Evolutionary conservation across 805 yeast genomes (phyloP).

Genomic region (Ascoidea rubescens): DNA sequence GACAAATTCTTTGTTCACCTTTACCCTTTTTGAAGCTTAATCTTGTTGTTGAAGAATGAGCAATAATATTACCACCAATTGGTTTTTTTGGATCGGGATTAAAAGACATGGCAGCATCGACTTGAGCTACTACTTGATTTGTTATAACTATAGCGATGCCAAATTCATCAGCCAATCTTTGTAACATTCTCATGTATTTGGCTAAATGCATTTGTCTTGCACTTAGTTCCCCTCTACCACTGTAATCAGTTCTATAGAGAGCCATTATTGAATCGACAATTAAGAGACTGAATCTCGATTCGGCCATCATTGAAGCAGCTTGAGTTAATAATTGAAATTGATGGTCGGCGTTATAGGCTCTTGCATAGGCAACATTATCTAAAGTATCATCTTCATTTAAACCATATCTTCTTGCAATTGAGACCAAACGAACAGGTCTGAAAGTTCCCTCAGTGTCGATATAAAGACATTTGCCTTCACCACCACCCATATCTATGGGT

Average conservation of each 20-base stretch:
- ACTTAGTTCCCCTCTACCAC: conserved; percentile 91
- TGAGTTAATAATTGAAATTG: conserved; percentile 74
- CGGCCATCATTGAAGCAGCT: conserved; percentile 95
- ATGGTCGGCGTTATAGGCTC: conserved; percentile 96
- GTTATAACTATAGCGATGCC: conserved; percentile 95
- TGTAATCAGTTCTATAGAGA: conserved; percentile 81
- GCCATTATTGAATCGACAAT: conserved; percentile 99
- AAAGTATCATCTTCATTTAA: conserved; percentile 87
- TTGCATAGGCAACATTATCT: conserved; percentile 93
- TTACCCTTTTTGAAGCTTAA: conserved; percentile 81
- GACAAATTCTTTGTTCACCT: conserved; percentile 87
- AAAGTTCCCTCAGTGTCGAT: conserved; percentile 97
- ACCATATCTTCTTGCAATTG: conserved; percentile 86
- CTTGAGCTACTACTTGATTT: conserved; percentile 96
- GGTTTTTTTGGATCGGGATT: conserved; percentile 98
- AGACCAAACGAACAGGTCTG: conserved; percentile 78
- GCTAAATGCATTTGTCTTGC: conserved; percentile 94
- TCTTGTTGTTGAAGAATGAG: conserved; percentile 92
- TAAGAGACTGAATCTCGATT: conserved; percentile 75
- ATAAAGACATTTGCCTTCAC: conserved; percentile 92
- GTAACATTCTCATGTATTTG: conserved; percentile 79
- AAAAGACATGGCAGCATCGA: conserved; percentile 69
- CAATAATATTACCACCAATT: conserved; percentile 95
- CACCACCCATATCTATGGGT: conserved; percentile 96
- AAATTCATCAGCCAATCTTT: conserved; percentile 90